Evolutionary conservation across 208 protist genomes (phyloP).

Genomic region (Crithidia acanthocephali): DNA sequence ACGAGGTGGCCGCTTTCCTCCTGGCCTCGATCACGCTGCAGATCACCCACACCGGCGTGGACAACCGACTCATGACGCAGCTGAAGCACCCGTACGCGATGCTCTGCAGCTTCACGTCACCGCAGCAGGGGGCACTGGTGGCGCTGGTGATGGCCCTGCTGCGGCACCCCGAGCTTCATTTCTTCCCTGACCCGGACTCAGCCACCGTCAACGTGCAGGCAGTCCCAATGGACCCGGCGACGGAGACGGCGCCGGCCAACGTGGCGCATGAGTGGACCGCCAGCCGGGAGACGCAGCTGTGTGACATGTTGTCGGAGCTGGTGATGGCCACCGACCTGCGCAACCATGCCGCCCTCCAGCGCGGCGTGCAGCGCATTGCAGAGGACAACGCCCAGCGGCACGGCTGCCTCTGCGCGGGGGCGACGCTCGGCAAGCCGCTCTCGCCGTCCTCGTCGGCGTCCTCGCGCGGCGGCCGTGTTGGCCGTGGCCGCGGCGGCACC

Average conservation of each 20-base stretch:
- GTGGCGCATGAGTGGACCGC: constrained; percentile 47
- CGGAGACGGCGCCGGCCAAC: constrained; percentile 13
- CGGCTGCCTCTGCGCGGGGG: constrained; percentile 42
- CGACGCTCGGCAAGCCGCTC: background rate
- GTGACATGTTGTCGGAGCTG: constrained; percentile 59
- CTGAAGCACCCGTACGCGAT: constrained; percentile 62
- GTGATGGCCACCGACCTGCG: constrained; percentile 69
- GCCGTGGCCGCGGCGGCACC: background rate
- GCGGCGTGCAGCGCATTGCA: constrained; percentile 31
- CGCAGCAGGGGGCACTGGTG: constrained; percentile 55
- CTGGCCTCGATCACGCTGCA: constrained; percentile 55
- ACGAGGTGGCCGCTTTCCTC: constrained; percentile 68
- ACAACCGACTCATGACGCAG: constrained; percentile 80
- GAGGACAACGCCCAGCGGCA: constrained; percentile 45
- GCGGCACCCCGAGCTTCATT: constrained; percentile 49
- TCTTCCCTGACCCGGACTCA: constrained; percentile 38
- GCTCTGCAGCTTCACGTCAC: constrained; percentile 54
- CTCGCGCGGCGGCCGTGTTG: background rate
- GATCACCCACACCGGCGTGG: constrained; percentile 59
- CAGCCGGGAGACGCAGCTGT: constrained; percentile 40
- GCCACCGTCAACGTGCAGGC: background rate
- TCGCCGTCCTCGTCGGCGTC: background rate
- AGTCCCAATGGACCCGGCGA: background rate
- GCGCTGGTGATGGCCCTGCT: constrained; percentile 58
- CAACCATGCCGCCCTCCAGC: constrained; percentile 39